Percentiles rank a stretch among this genome's conserved stretches.
Conservation (phyloP, 495 filamentous ascomycete species). For the Lasiosphaeris hirsuta region DNA sequence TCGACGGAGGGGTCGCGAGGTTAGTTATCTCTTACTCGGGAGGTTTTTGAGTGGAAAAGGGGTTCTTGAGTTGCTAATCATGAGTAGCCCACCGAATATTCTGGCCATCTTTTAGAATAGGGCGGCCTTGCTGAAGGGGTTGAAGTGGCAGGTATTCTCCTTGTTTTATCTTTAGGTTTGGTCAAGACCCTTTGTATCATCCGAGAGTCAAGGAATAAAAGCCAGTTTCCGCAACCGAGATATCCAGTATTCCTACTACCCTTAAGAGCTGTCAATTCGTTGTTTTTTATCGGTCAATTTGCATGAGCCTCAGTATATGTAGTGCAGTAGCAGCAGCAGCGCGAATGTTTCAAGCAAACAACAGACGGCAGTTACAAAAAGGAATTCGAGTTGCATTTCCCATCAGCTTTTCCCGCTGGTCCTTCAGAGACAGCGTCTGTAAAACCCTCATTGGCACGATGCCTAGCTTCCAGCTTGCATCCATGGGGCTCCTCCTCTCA, state of each 20-base stretch:
- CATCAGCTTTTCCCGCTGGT: conserved; percentile 4
- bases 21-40: conserved; percentile 3
- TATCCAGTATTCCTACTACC: not conserved
- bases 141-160: not conserved
- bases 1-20: conserved; percentile 46
- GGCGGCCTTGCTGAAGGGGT: not conserved
- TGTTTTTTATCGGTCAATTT: not conserved
- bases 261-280: not conserved
- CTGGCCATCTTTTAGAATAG: conserved; percentile 24
- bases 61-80: not conserved
- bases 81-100: conserved; percentile 41
- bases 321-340: not conserved
- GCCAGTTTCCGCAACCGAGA: too few relatives aligned
- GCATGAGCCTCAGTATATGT: not conserved
- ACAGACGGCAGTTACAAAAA: not conserved
- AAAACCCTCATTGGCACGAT: not conserved
- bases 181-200: too few relatives aligned
- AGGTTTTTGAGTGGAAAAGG: not conserved
- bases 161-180: too few relatives aligned
- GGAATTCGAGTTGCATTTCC: not conserved
- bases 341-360: not conserved
- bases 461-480: not conserved
- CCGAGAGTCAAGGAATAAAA: too few relatives aligned
- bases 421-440: not conserved
- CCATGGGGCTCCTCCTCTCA: not conserved